Percentiles rank a stretch among this genome's conserved stretches.
phyloP scores from a whole-genome alignment of 306 rosid species.

The Quercus gilva region DNA sequence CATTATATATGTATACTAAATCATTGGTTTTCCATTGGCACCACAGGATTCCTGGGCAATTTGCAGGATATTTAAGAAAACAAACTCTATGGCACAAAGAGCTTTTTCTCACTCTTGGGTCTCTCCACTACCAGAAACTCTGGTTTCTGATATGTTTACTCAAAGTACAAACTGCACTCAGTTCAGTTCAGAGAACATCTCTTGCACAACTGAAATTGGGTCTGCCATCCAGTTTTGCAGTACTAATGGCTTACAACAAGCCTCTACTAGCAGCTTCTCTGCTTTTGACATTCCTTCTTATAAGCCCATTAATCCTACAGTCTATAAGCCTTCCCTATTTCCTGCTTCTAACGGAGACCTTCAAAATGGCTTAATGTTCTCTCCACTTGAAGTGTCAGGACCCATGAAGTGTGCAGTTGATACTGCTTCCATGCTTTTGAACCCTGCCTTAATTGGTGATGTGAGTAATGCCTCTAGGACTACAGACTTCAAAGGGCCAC shows the following conservation, averaged over 20 bases:
- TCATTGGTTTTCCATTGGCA: neutral
- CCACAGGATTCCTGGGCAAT: slow-evolving; percentile 90
- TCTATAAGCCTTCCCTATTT: slow-evolving; percentile 23
- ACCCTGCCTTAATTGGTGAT: slow-evolving; percentile 13
- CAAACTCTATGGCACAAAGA: slow-evolving; percentile 66
- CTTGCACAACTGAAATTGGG: slow-evolving; percentile 44
- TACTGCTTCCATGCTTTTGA: slow-evolving; percentile 33
- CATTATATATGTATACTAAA: neutral
- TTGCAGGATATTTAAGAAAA: slow-evolving; percentile 82
- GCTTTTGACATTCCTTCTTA: slow-evolving; percentile 31
- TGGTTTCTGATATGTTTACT: slow-evolving; percentile 37
- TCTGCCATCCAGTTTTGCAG: slow-evolving; percentile 33
- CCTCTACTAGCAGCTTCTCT: slow-evolving; percentile 29
- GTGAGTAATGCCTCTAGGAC: slow-evolving; percentile 18
- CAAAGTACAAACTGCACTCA: slow-evolving; percentile 32
- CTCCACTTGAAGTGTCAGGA: slow-evolving; percentile 34
- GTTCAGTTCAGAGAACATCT: slow-evolving; percentile 37
- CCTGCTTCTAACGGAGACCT: slow-evolving; percentile 32
- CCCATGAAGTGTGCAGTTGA: slow-evolving; percentile 36
- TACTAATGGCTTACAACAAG: slow-evolving; percentile 28
- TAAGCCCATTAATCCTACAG: slow-evolving; percentile 29
- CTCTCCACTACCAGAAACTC: slow-evolving; percentile 42
- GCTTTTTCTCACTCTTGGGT: slow-evolving; percentile 62
- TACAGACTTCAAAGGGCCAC: slow-evolving; percentile 42
- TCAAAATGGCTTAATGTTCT: slow-evolving; percentile 43